Conservation (phyloP, 2,329 filamentous ascomycete species). For the Ceratocystis ficicola region DNA sequence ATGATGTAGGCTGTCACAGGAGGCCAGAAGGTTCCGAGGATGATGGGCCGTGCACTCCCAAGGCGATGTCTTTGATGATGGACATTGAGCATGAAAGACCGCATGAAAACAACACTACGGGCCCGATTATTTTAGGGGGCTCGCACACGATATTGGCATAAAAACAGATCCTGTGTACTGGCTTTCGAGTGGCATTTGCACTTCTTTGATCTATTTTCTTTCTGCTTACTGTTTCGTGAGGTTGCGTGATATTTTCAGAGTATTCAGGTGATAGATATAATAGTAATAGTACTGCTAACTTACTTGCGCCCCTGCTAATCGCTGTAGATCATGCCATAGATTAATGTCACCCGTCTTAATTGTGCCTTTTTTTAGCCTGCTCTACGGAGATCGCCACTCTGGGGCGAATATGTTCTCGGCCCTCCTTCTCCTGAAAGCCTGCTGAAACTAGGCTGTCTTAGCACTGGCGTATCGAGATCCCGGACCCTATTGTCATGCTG, state of each 20-base stretch:
- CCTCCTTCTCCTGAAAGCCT: constrained; percentile 27
- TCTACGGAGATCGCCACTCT: constrained; percentile 9
- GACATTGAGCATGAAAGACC: constrained; percentile 14
- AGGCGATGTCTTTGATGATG: constrained; percentile 25
- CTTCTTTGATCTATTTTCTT: neutral
- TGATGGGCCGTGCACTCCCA: constrained; percentile 27
- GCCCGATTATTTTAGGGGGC: constrained; percentile 18
- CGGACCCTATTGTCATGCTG: constrained; percentile 23
- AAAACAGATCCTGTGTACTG: neutral
- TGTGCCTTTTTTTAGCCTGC: neutral
- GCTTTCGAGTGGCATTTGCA: neutral
- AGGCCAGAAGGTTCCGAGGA: neutral
- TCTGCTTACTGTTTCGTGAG: neutral
- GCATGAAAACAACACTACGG: neutral
- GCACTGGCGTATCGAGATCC: constrained; percentile 31
- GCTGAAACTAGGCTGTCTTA: constrained; percentile 39
- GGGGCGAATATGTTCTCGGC: constrained; percentile 23
- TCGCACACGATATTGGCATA: constrained; percentile 13
- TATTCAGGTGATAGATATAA: neutral
- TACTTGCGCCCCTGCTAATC: neutral
- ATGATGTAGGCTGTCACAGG: neutral
- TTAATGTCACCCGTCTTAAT: neutral
- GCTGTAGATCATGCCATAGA: no score
- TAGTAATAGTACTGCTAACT: neutral
- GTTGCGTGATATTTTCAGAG: constrained; percentile 1